A percentile compares a stretch with the other conserved stretches of the same genome.
These are phyloP conservation scores for Vigna trinervia DNA, from an alignment of 306 rosid species.

Conservation along the genomic window DNA sequence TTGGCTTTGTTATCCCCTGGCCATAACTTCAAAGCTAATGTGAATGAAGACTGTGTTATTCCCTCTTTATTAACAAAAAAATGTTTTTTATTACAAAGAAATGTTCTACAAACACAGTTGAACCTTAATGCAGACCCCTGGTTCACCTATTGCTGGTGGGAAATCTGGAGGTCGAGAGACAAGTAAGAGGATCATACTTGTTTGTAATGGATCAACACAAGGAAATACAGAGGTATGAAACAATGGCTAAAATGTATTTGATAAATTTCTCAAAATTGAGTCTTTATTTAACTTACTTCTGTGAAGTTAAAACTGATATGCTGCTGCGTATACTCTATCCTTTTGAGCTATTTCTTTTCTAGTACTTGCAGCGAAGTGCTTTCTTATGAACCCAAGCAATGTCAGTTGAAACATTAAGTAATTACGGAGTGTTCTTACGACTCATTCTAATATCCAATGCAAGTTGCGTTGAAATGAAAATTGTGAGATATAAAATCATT, in stretches of 20 bases:
- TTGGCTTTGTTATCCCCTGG: constrained; percentile 27
- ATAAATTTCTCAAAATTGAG: constrained; percentile 5
- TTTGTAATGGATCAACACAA: constrained; percentile 77
- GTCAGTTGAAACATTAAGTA: constrained; percentile 5
- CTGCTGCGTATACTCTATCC: neutral
- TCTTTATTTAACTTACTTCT: constrained; percentile 21
- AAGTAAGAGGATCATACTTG: constrained; percentile 68
- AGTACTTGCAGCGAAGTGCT: neutral
- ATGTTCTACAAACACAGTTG: constrained; percentile 46
- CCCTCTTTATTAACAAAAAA: neutral
- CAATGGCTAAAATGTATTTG: constrained; percentile 31
- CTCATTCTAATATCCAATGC: constrained; percentile 27
- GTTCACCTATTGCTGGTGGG: constrained; percentile 82
- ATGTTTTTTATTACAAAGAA: neutral
- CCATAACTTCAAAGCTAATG: constrained; percentile 19
- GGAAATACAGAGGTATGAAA: constrained; percentile 62
- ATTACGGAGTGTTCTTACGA: constrained; percentile 1
- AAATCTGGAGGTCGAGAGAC: constrained; percentile 82
- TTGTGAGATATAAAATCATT: neutral
- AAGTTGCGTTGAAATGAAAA: neutral
- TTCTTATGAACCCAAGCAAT: constrained; percentile 6
- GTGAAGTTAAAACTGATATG: constrained; percentile 34
- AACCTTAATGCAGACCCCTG: constrained; percentile 84
- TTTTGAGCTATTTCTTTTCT: constrained; percentile 34
- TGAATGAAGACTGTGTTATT: constrained; percentile 27